These are phyloP conservation scores for Apiotrichum brassicae DNA, from an alignment of 1,284 basidiomycete species.

Conservation along the genomic window DNA sequence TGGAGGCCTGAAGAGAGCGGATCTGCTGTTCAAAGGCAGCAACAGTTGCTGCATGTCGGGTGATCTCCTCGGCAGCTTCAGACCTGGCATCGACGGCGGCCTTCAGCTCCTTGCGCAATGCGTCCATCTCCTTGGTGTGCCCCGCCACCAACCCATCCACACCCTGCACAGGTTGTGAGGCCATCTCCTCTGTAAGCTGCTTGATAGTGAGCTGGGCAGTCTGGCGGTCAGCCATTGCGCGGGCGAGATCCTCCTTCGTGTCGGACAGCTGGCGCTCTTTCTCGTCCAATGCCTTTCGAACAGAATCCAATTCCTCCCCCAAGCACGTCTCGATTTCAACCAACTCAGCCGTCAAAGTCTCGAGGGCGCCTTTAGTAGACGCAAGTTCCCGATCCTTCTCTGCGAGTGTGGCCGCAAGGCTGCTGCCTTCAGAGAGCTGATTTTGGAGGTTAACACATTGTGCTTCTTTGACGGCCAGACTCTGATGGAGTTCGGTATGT, in stretches of 20 bases:
- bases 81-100: neutral
- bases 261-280: neutral
- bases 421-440: neutral
- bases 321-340: constrained; percentile 13
- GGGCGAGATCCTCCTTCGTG: neutral
- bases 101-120: constrained; percentile 2
- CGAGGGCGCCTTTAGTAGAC: neutral
- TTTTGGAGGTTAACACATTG: neutral
- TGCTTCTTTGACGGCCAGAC: neutral
- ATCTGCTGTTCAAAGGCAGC: neutral
- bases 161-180: constrained; percentile 17
- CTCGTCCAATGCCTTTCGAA: constrained; percentile 16
- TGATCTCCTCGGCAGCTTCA: neutral
- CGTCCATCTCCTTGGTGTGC: constrained; percentile 19
- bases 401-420: neutral
- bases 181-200: constrained; percentile 1
- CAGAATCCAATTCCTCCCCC: constrained; percentile 10
- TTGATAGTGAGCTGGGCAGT: neutral
- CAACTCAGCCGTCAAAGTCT: constrained; percentile 4
- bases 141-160: constrained; percentile 23
- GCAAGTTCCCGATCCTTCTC: neutral
- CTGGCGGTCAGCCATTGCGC: neutral
- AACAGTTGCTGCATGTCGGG: neutral
- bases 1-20: neutral
- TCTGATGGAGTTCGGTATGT: neutral